Conservation (phyloP, 331 rosid species). For the Spiraea crenata region DNA sequence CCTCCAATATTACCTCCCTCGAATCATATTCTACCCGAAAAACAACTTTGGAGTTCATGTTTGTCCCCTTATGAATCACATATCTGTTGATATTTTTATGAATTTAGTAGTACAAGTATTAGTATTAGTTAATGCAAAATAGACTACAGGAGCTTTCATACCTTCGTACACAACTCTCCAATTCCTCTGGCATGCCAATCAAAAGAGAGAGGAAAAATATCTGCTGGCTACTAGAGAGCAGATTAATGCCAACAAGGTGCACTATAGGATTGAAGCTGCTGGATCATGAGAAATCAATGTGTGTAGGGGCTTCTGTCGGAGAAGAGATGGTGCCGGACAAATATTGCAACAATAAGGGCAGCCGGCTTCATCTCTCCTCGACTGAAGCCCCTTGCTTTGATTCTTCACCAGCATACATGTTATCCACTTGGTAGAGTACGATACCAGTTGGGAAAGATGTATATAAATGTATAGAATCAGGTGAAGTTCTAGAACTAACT, state of each 20-base stretch:
- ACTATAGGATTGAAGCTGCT: too few relatives aligned
- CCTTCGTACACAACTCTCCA: neutral
- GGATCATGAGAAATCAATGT: too few relatives aligned
- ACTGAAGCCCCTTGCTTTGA: conserved; percentile 16
- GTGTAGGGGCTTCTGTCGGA: conserved; percentile 18
- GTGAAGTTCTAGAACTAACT: too few relatives aligned
- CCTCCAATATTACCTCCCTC: conserved; percentile 8
- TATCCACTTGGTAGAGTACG: too few relatives aligned
- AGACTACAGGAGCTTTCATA: neutral
- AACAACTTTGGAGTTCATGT: neutral
- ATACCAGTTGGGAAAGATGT: too few relatives aligned
- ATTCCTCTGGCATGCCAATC: too few relatives aligned
- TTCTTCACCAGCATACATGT: neutral
- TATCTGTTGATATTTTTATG: neutral
- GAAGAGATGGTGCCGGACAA: conserved; percentile 21
- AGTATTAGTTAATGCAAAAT: too few relatives aligned
- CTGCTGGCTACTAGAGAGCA: too few relatives aligned
- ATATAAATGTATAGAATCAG: too few relatives aligned
- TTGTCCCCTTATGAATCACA: neutral
- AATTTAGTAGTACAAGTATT: neutral
- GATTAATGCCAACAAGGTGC: too few relatives aligned
- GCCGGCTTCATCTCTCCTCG: conserved; percentile 24
- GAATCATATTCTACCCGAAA: neutral
- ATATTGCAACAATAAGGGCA: neutral
- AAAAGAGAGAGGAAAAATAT: too few relatives aligned